A percentile compares a stretch with the other conserved stretches of the same genome.
These are phyloP conservation scores for Theobroma cacao DNA, from an alignment of 345 rosid species.

Conservation along the genomic window DNA sequence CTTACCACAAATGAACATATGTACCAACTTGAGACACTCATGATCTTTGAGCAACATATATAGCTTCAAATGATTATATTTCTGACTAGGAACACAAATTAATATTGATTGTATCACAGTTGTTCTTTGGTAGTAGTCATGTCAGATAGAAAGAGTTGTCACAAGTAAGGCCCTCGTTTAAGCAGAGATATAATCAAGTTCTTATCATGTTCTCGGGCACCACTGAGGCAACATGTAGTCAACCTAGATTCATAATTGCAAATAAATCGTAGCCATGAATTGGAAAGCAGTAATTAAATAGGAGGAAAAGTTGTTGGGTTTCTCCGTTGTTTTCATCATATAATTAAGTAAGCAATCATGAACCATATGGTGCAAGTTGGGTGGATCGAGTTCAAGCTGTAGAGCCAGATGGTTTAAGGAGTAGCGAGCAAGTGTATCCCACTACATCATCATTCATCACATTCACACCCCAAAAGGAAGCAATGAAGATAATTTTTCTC, in stretches of 20 bases:
- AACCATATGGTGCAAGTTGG: neutral
- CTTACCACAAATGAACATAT: neutral
- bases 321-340: constrained; percentile 15
- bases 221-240: neutral
- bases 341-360: neutral
- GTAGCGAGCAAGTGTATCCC: neutral
- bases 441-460: neutral
- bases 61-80: neutral
- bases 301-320: neutral
- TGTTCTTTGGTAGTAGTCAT: neutral
- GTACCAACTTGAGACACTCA: neutral
- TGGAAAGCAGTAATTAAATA: neutral
- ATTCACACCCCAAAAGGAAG: neutral
- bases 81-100: neutral
- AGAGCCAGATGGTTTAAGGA: neutral
- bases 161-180: neutral
- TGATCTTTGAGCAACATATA: neutral
- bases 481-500: neutral
- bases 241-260: neutral
- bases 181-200: neutral
- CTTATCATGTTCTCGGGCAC: neutral
- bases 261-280: neutral
- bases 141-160: neutral
- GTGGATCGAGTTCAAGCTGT: neutral
- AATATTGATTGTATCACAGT: neutral